Conservation (phyloP, 75 land plant genomes). For the Cupressus sempervirens region DNA sequence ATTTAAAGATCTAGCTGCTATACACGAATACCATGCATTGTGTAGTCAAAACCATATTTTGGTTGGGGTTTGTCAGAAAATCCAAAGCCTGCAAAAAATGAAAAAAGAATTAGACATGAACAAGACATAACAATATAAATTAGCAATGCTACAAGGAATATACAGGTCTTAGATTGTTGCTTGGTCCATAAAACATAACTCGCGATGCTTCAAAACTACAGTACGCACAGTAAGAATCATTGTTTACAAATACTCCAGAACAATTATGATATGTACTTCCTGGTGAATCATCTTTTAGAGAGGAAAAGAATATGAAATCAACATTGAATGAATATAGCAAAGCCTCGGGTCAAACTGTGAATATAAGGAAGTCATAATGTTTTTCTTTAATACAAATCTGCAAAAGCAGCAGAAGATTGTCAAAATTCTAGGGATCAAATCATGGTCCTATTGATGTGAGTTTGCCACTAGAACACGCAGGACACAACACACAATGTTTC, state of each 20-base stretch:
- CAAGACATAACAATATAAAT: background rate
- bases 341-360: too few relatives aligned
- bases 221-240: background rate
- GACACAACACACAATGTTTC: too few relatives aligned
- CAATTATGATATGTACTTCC: too few relatives aligned
- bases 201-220: background rate
- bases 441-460: too few relatives aligned
- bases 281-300: too few relatives aligned
- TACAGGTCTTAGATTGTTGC: background rate
- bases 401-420: too few relatives aligned
- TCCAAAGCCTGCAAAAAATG: constrained; percentile 69
- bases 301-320: too few relatives aligned
- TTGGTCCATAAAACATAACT: background rate
- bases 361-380: too few relatives aligned
- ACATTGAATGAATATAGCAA: too few relatives aligned
- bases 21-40: constrained; percentile 49
- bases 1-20: background rate
- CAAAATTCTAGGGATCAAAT: too few relatives aligned
- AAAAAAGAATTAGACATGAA: background rate
- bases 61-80: constrained; percentile 97
- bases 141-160: background rate
- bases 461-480: too few relatives aligned
- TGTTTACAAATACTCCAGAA: background rate
- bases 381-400: too few relatives aligned
- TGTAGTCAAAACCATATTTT: constrained; percentile 88